phyloP scores from a whole-genome alignment of 257 asterid species.

The Lycium ferocissimum region DNA sequence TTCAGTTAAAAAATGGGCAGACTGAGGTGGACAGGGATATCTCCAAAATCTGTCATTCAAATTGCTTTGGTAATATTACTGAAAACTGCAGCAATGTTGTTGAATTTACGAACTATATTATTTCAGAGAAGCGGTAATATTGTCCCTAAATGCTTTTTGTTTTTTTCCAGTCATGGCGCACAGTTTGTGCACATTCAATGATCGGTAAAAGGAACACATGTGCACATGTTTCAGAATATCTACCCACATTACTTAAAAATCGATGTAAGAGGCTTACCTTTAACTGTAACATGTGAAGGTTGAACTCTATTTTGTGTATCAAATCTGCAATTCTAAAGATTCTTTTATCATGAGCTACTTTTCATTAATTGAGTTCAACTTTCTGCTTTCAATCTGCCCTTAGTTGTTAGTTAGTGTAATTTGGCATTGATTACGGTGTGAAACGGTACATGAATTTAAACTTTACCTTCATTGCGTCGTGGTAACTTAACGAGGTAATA shows the following conservation, averaged over 20 bases:
- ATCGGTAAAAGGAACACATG: slow-evolving; percentile 35
- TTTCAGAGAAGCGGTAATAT: background rate
- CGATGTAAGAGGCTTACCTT: slow-evolving; percentile 52
- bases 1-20: slow-evolving; percentile 43
- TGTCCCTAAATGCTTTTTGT: background rate
- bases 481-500: background rate
- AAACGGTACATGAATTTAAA: background rate
- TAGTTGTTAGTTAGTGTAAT: slow-evolving; percentile 6
- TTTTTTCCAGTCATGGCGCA: slow-evolving; percentile 41
- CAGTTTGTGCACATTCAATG: slow-evolving; percentile 43
- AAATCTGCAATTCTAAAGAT: background rate
- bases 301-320: background rate
- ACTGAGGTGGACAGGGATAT: slow-evolving; percentile 43
- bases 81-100: background rate
- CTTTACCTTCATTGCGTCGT: background rate
- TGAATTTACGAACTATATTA: background rate
- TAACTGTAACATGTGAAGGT: background rate
- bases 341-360: background rate
- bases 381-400: background rate
- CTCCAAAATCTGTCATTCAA: slow-evolving; percentile 46
- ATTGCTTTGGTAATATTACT: slow-evolving; percentile 51
- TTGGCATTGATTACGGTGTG: background rate
- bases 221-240: slow-evolving; percentile 44
- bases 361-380: background rate
- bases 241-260: slow-evolving; percentile 45